Percentiles rank a stretch among this genome's conserved stretches.
phyloP scores from a whole-genome alignment of 169 alveolate genomes.

The Plasmodium sp. region DNA sequence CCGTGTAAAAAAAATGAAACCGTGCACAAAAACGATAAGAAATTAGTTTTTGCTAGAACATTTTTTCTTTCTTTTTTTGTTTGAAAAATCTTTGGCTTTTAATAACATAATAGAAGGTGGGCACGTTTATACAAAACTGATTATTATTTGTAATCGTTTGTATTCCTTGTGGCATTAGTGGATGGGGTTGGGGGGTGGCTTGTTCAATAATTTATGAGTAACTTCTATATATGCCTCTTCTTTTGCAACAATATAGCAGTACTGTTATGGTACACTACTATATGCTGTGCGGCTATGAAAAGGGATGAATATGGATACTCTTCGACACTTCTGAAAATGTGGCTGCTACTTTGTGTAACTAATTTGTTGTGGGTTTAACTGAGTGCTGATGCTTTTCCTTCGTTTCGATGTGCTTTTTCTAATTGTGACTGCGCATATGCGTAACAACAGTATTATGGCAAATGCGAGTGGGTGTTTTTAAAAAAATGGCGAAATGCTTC shows the following conservation, averaged over 20 bases:
- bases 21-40: neutral
- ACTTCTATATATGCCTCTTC: neutral
- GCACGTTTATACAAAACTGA: slow-evolving; percentile 1
- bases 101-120: slow-evolving; percentile 1
- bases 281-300: neutral
- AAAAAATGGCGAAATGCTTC: neutral
- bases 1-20: neutral
- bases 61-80: slow-evolving; percentile 34
- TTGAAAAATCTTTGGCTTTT: slow-evolving; percentile 19
- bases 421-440: neutral
- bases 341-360: neutral
- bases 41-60: slow-evolving; percentile 25
- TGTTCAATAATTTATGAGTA: neutral
- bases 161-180: slow-evolving; percentile 14
- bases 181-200: neutral
- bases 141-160: neutral
- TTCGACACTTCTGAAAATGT: neutral
- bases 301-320: neutral
- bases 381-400: neutral
- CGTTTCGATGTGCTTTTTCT: neutral
- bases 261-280: neutral
- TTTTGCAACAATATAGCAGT: neutral
- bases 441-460: neutral
- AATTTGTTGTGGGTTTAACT: neutral
- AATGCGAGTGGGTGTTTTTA: neutral